A percentile compares a stretch with the other conserved stretches of the same genome.
Conservation (phyloP, 2,329 filamentous ascomycete species). For the Exophiala viscosa region DNA sequence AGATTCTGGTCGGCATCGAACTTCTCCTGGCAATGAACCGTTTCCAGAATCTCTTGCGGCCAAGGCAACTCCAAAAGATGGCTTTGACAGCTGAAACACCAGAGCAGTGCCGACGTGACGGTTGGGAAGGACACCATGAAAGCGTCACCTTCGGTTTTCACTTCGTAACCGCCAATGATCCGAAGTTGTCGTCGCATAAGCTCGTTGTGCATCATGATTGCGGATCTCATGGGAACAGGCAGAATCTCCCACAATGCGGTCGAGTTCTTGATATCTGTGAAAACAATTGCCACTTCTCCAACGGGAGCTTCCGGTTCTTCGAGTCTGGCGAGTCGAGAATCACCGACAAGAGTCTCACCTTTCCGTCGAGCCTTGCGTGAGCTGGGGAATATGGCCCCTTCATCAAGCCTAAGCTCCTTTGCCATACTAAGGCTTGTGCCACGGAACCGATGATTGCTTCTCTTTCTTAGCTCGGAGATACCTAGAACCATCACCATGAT, state of each 20-base stretch:
- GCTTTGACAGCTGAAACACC: constrained; percentile 93
- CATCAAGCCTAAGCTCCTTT: constrained; percentile 66
- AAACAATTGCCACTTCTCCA: constrained; percentile 88
- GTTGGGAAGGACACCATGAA: constrained; percentile 99
- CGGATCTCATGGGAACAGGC: constrained; percentile 89
- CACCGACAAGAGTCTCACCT: constrained; percentile 52
- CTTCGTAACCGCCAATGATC: constrained; percentile 93
- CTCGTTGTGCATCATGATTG: constrained; percentile 96
- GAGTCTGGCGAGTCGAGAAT: constrained; percentile 81
- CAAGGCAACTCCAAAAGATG: constrained; percentile 83
- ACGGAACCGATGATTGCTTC: constrained; percentile 70
- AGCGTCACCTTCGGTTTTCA: constrained; percentile 98
- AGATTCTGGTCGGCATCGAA: constrained; percentile 79
- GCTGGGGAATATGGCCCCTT: constrained; percentile 55
- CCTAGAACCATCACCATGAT: constrained; percentile 99
- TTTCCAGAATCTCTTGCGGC: constrained; percentile 88
- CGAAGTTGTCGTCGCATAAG: constrained; percentile 91
- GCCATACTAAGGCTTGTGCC: constrained; percentile 84
- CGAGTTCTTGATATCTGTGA: constrained; percentile 99
- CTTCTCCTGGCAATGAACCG: constrained; percentile 76
- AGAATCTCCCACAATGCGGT: constrained; percentile 95
- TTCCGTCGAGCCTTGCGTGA: constrained; percentile 63
- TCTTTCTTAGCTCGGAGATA: constrained; percentile 82
- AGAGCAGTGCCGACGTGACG: constrained; percentile 86
- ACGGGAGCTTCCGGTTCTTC: constrained; percentile 90